Evolutionary conservation across 2,329 filamentous ascomycete genomes (phyloP), one percentile per base, ranked within the genome.

Genomic region (Ramularia endophylla): DNA sequence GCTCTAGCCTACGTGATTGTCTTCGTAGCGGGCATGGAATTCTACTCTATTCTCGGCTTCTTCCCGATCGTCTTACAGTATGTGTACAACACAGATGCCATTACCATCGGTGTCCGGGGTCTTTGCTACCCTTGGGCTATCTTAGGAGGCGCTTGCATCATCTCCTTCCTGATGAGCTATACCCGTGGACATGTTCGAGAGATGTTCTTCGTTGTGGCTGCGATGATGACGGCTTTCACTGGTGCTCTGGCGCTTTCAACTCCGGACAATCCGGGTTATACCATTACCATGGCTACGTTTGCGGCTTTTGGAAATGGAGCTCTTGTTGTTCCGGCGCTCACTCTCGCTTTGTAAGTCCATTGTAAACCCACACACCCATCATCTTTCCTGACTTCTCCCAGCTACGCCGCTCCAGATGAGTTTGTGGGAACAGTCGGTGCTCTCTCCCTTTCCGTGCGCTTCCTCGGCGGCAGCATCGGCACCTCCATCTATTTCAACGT

Each of bases 401-500:
- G 51, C 77, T 83, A 52, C 81, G 78, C 50, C 12, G 48, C 50
- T 46, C 80, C 80, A 0, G 76, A 81, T 53, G 80, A 84, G 42
- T 69, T 83, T 6, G 83, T 85, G 48, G 81, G 78, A 9, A 84
- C 81, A 4, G 72, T 83, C 36, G 75, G 80, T 2, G 78, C 81
- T 3, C 68, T 85, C 13, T 83, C 80, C 0, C 73, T 85, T 35
- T 74, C 78, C 13, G 76, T 85, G 51, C 78, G 81, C 34, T 78
- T 82, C 44, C 70, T 84, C 27, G 32, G 32, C 32, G 80, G 80
- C 29, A 72, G 74, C 11, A 74, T 84, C 46, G 80, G 56, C 12
- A 58, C 53, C 7, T 41, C 43, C 19, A 54, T 67, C 27, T 67
- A 65, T 51, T 80, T 68, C 63, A 75, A 76, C 49, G 65, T 76